phyloP scores from a whole-genome alignment of 2,329 filamentous ascomycete species.

The Ophiostoma novo-ulmi region DNA sequence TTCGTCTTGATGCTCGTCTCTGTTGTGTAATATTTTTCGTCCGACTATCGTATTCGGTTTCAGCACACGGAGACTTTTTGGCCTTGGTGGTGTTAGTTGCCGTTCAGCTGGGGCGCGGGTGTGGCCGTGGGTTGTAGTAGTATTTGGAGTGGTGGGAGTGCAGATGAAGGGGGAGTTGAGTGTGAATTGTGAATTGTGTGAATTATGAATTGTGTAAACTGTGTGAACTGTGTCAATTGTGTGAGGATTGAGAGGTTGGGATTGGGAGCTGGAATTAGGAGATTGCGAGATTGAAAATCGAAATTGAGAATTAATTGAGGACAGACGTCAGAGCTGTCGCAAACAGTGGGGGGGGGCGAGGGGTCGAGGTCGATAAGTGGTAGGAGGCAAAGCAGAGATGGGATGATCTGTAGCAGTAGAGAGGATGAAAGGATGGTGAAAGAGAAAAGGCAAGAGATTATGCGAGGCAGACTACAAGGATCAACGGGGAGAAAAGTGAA shows the following conservation, averaged over 20 bases:
- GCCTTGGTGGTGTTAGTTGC: not conserved
- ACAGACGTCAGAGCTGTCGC: slow-evolving; percentile 9
- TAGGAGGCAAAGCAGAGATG: not conserved
- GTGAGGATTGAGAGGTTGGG: not conserved
- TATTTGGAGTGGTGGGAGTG: not conserved
- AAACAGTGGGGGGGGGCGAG: not conserved
- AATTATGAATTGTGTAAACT: too few species aligned
- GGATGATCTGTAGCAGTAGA: not conserved
- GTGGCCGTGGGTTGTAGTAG: not conserved
- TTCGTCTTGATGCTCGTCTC: not conserved
- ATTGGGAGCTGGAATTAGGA: not conserved
- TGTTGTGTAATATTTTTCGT: not conserved
- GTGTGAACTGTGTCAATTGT: too few species aligned
- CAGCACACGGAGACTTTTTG: slow-evolving; percentile 2
- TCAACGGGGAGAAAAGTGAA: not conserved
- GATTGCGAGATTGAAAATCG: not conserved
- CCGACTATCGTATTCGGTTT: slow-evolving; percentile 6
- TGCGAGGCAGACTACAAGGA: not conserved
- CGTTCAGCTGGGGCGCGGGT: not conserved
- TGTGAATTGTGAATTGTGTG: not conserved
- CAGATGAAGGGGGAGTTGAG: not conserved
- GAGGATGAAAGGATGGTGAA: not conserved
- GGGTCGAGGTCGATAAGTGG: not conserved
- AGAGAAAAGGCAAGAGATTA: not conserved
- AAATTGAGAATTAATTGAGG: not conserved